A percentile compares a stretch with the other conserved stretches of the same genome.
Evolutionary conservation across 257 asterid species (phyloP).

Genomic region (Orobanche coerulescens): DNA sequence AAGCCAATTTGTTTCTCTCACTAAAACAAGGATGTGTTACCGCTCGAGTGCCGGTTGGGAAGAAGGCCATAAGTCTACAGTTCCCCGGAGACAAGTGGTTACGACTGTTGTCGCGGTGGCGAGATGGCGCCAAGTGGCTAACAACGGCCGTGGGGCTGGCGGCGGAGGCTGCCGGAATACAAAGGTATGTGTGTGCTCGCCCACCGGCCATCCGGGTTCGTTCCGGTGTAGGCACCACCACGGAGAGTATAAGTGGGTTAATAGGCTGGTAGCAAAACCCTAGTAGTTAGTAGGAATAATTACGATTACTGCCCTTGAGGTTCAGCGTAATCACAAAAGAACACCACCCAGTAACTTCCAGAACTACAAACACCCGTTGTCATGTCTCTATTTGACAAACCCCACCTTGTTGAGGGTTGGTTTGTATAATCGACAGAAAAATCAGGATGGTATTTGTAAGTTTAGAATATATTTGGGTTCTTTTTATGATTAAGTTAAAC

Average conservation of each 20-base stretch:
- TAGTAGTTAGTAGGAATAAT: conserved; percentile 14
- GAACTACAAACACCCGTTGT: too few relatives aligned
- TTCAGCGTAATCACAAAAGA: too few relatives aligned
- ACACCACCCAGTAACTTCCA: too few relatives aligned
- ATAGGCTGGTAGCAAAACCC: conserved; percentile 20
- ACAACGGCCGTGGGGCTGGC: neutral
- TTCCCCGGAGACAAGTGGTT: conserved; percentile 5
- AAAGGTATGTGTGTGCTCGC: conserved; percentile 32
- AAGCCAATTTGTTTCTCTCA: conserved; percentile 21
- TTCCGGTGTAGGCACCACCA: conserved; percentile 43
- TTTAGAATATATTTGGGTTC: too few relatives aligned
- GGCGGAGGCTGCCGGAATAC: conserved; percentile 20
- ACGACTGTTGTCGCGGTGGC: neutral
- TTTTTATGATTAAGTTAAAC: too few relatives aligned
- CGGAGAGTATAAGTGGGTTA: conserved; percentile 36
- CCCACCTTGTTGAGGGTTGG: too few relatives aligned
- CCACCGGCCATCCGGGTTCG: conserved; percentile 38
- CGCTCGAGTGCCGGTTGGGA: conserved; percentile 25
- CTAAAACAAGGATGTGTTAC: conserved; percentile 30
- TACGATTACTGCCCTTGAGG: too few relatives aligned
- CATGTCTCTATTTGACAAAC: too few relatives aligned
- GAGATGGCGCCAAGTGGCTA: neutral
- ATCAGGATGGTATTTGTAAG: too few relatives aligned
- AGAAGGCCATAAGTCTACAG: conserved; percentile 4
- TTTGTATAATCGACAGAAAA: too few relatives aligned